phyloP scores from a whole-genome alignment of 2,329 filamentous ascomycete species.

The Penicillium sp. region DNA sequence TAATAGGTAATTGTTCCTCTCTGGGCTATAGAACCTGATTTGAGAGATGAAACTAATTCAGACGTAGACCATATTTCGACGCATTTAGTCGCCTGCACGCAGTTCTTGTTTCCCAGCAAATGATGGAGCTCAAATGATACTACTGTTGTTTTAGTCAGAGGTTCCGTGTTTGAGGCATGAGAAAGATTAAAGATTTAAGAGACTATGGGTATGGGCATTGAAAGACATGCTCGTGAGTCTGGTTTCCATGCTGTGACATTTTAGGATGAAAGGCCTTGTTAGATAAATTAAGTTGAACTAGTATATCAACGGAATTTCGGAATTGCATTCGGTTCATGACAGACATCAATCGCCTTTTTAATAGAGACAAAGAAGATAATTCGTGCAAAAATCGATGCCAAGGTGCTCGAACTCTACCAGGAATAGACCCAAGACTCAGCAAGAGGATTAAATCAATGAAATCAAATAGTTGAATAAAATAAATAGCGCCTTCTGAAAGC shows the following conservation, averaged over 20 bases:
- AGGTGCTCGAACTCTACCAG: not conserved
- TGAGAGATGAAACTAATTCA: not conserved
- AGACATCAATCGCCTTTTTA: conserved; percentile 1
- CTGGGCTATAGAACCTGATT: not conserved
- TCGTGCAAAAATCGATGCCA: not conserved
- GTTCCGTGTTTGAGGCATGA: not conserved
- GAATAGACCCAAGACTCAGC: not conserved
- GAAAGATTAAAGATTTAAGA: not conserved
- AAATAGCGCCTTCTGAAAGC: conserved; percentile 22
- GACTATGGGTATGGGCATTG: not conserved
- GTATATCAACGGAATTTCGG: not conserved
- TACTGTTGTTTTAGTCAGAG: not conserved
- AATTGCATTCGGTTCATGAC: conserved; percentile 11
- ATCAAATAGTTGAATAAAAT: conserved; percentile 6
- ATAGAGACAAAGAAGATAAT: not conserved
- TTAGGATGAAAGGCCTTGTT: not conserved
- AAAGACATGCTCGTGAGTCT: not conserved
- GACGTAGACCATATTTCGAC: not conserved
- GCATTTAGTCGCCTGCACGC: not conserved
- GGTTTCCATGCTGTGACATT: not conserved
- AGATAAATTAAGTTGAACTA: not conserved
- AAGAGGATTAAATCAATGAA: conserved; percentile 1
- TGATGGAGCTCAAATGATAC: not conserved
- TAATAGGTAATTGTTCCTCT: conserved; percentile 12
- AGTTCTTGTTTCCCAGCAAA: not conserved